These are phyloP conservation scores for Butyriboletus loyo DNA, from an alignment of 768 basidiomycete species.

Conservation along the genomic window DNA sequence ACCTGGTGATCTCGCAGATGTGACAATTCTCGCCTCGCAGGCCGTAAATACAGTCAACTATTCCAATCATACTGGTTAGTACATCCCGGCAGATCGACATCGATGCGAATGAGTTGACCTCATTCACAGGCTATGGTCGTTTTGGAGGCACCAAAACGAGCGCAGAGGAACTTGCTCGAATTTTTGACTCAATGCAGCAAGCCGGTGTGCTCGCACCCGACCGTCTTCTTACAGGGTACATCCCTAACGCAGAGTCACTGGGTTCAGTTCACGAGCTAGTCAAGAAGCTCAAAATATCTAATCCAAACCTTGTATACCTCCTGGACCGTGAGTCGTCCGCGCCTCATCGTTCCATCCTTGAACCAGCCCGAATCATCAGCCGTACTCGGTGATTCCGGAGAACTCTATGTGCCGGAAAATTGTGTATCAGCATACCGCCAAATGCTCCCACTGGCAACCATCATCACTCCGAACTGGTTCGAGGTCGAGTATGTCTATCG, in stretches of 20 bases:
- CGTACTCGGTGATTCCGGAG: conserved; percentile 91
- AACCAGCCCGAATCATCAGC: conserved; percentile 43
- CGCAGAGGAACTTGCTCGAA: conserved; percentile 68
- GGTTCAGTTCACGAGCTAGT: conserved; percentile 62
- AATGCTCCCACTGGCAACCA: conserved; percentile 78
- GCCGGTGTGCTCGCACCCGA: conserved; percentile 73
- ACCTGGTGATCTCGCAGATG: neutral
- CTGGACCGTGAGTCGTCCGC: conserved; percentile 73
- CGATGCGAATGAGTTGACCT: neutral
- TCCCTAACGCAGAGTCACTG: conserved; percentile 80
- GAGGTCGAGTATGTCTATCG: conserved; percentile 77
- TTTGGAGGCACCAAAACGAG: conserved; percentile 78
- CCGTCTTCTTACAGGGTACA: conserved; percentile 86
- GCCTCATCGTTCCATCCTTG: neutral
- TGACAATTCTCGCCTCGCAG: conserved; percentile 32
- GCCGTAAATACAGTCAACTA: conserved; percentile 92
- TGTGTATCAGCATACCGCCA: conserved; percentile 84
- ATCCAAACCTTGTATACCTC: conserved; percentile 72
- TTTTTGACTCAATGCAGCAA: conserved; percentile 70
- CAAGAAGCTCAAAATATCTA: conserved; percentile 52
- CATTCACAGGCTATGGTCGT: conserved; percentile 68
- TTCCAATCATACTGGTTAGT: conserved; percentile 86
- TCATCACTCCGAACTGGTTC: conserved; percentile 98
- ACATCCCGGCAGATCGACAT: neutral
- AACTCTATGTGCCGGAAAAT: conserved; percentile 82